Conservation (phyloP, 768 basidiomycete species). For the Mycena olivaceomarginata region DNA sequence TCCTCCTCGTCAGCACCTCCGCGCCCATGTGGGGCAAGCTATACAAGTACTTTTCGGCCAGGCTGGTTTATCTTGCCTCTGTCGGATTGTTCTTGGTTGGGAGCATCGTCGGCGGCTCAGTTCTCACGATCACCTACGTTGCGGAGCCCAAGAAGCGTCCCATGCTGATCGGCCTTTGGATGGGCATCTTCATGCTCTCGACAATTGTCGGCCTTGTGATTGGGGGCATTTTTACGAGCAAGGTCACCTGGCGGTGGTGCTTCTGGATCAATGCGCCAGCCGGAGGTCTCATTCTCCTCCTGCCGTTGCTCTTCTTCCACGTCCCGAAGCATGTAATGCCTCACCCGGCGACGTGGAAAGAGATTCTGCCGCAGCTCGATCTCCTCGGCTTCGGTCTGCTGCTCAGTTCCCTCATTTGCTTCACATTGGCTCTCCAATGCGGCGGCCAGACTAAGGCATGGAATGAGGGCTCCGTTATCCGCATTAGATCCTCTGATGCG, state of each 20-base stretch:
- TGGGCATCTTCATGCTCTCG: conserved; percentile 24
- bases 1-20: conserved; percentile 21
- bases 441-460: conserved; percentile 18
- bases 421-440: conserved; percentile 19
- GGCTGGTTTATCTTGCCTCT: conserved; percentile 9
- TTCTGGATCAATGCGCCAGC: conserved; percentile 17
- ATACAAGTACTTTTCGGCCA: conserved; percentile 14
- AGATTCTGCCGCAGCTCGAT: conserved; percentile 19
- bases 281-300: conserved; percentile 8
- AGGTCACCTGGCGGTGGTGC: conserved; percentile 20
- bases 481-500: no score
- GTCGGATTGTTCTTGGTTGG: conserved; percentile 12
- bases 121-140: conserved; percentile 13
- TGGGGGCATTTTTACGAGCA: conserved; percentile 11
- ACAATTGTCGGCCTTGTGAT: conserved; percentile 14
- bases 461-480: conserved; percentile 21
- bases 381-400: conserved; percentile 12
- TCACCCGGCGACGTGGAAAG: conserved; percentile 8
- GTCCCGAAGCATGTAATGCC: conserved; percentile 18
- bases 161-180: conserved; percentile 20
- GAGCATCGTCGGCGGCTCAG: conserved; percentile 12
- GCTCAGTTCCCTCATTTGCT: conserved; percentile 16
- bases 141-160: conserved; percentile 14
- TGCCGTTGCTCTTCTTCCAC: conserved; percentile 9
- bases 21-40: conserved; percentile 20